Evolutionary conservation across 352 stramenopile genomes (phyloP), one percentile per base, ranked within the genome.

Genomic region (Thalassiosira ordinaria): DNA sequence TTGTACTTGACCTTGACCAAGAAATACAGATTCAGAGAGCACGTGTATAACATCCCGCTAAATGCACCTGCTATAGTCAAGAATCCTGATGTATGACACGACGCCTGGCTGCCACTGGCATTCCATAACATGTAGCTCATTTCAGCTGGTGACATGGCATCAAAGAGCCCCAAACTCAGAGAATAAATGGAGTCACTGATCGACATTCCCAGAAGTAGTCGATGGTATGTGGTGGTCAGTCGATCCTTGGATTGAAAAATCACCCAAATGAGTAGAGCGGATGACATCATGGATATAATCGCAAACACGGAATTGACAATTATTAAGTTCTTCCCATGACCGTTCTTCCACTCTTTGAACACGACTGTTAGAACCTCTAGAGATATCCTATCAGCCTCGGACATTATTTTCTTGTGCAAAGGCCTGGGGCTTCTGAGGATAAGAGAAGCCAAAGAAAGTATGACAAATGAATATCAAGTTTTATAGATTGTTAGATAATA

Each of bases 181-280:
- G 66, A 74, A 1, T 31, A 63, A 22, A 74, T 18, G 9, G 66
- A 59, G 26, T 74, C 52, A 16, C 1, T 22, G 22, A 66, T n/a
- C 26, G 11, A 66, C 66, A 74, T 74, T 9, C 66, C 66, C 9
- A 74, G 26, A n/a, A 74, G 33, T 1, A 74, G 29, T 0, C 66
- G 51, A 33, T 74, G 31, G 47, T 66, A 65, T 46, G 24, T 56
- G 0, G 37, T 59, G 5, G 31, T 35, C 1, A 74, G 18, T 24
- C 66, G 18, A 1, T 11, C 51, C 22, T 41, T 2, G 6, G 51
- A 60, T 56, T 26, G 56, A 11, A 9, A 1, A 0, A 59, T 20
- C n/a, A 69, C 57, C 60, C 60, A 59, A 53, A 69, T 56, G 41
- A 69, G 60, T 13, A 39, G 39, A 41, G 24, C 41, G 8, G 60